Conservation (phyloP, 331 rosid species). For the Rhamnella rubrinervis region DNA sequence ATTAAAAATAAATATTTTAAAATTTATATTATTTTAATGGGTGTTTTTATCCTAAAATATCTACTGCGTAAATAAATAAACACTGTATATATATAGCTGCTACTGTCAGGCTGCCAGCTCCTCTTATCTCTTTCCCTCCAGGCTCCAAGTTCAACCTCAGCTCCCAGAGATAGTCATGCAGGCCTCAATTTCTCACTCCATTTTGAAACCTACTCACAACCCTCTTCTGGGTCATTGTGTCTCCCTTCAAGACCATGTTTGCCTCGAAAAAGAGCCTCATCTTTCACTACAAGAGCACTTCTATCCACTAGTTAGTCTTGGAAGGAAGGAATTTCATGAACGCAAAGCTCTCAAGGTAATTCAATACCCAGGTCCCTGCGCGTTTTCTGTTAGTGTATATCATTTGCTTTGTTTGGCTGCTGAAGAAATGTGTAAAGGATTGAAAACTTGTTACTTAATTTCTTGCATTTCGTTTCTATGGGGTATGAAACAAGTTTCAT, state of each 20-base stretch:
- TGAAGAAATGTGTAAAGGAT: neutral
- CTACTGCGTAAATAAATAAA: no score
- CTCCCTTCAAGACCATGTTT: constrained; percentile 36
- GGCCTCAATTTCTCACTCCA: constrained; percentile 45
- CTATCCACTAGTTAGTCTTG: constrained; percentile 56
- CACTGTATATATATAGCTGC: no score
- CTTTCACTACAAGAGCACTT: constrained; percentile 48
- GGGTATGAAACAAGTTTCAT: neutral
- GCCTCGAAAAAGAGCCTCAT: constrained; percentile 44
- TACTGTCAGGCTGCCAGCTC: neutral
- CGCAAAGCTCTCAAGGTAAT: constrained; percentile 77
- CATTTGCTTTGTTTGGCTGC: constrained; percentile 2
- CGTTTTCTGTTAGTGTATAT: neutral
- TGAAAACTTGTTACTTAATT: neutral
- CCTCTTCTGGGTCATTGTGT: constrained; percentile 37
- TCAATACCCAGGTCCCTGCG: neutral
- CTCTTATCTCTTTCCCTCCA: constrained; percentile 52
- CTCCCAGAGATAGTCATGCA: constrained; percentile 38
- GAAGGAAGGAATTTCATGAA: constrained; percentile 64
- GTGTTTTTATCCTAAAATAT: no score
- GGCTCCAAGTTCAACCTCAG: constrained; percentile 24
- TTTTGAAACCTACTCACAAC: constrained; percentile 44
- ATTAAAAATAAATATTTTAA: no score
- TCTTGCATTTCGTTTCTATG: neutral
- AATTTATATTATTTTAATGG: no score